Conservation (phyloP, 1,284 basidiomycete species). For the Marasmius fiardii region DNA sequence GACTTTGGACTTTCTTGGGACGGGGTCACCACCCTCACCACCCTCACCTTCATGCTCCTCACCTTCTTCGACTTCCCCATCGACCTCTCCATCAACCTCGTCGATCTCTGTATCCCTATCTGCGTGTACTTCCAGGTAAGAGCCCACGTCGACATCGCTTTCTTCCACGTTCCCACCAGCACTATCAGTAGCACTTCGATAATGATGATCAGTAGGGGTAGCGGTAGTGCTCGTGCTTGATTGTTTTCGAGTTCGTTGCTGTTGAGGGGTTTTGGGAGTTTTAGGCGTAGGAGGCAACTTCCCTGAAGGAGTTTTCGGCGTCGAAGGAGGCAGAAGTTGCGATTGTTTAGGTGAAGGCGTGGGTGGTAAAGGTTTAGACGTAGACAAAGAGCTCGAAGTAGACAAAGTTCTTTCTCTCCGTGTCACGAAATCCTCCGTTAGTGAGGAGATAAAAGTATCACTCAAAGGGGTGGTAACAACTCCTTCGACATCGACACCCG, state of each 20-base stretch:
- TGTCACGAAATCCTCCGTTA: too few species aligned
- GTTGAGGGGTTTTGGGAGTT: neutral
- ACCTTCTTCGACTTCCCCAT: conserved; percentile 28
- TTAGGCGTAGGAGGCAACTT: neutral
- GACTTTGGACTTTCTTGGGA: conserved; percentile 16
- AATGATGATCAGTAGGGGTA: neutral
- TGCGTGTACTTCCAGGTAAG: conserved; percentile 25
- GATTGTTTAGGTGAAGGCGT: neutral
- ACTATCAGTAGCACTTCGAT: neutral
- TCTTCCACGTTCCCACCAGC: neutral
- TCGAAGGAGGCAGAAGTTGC: neutral
- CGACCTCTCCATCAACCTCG: conserved; percentile 11
- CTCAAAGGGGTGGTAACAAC: too few species aligned
- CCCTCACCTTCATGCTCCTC: conserved; percentile 64
- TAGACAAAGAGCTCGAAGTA: too few species aligned
- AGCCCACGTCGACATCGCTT: neutral
- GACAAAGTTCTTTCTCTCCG: neutral
- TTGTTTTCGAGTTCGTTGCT: neutral
- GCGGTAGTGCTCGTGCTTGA: neutral
- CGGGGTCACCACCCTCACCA: conserved; percentile 33
- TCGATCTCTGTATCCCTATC: conserved; percentile 62
- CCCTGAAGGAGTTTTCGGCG: neutral
- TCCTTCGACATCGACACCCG: neutral
- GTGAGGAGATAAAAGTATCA: neutral
- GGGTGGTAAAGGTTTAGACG: neutral